Conservation (phyloP, 2,329 filamentous ascomycete genomes). For the Zopfia rhizophila region DNA sequence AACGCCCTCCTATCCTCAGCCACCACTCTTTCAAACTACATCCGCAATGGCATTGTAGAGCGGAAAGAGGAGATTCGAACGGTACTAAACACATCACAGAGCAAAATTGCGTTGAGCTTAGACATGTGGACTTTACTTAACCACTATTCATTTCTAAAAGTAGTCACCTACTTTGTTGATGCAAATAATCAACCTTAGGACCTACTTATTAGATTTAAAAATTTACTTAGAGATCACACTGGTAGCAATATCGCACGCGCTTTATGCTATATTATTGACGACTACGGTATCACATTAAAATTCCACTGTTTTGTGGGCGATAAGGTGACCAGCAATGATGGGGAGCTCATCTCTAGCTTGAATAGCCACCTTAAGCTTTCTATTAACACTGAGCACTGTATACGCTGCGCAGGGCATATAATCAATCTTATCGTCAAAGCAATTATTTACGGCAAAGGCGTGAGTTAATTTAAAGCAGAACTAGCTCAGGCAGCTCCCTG, state of each 20-base stretch:
- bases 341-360: slow-evolving; percentile 3
- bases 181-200: slow-evolving; percentile 6
- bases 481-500: slow-evolving; percentile 1
- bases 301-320: slow-evolving; percentile 11
- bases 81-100: background rate
- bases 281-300: slow-evolving; percentile 9
- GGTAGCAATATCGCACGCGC: slow-evolving; percentile 6
- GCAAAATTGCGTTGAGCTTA: too few species aligned
- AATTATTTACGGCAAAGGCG: slow-evolving; percentile 1
- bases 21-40: slow-evolving; percentile 5
- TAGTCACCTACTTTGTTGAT: slow-evolving; percentile 7
- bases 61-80: slow-evolving; percentile 7
- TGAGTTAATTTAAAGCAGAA: too few species aligned
- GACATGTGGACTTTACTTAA: too few species aligned
- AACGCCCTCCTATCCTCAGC: too few species aligned
- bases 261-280: slow-evolving; percentile 4
- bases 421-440: background rate
- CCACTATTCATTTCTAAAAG: slow-evolving; percentile 12
- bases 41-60: background rate
- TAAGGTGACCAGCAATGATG: slow-evolving; percentile 15
- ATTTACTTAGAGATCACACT: slow-evolving; percentile 13
- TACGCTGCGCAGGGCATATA: too few species aligned
- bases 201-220: slow-evolving; percentile 7
- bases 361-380: slow-evolving; percentile 8
- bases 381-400: background rate